phyloP scores from a whole-genome alignment of 2,329 filamentous ascomycete species.

The Botrytis hyacinthi region DNA sequence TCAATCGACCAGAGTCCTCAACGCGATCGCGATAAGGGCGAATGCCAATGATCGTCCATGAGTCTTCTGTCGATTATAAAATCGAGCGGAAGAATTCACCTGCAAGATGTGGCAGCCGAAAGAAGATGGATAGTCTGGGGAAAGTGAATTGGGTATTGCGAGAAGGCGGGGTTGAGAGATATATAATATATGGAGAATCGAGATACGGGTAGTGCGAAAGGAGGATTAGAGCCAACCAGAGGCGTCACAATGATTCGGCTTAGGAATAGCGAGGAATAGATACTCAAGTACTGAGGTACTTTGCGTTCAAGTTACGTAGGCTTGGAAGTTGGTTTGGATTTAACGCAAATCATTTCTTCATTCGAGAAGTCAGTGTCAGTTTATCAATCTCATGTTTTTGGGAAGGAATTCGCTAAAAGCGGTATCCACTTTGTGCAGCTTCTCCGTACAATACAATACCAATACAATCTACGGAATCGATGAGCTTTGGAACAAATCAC shows the following conservation, averaged over 20 bases:
- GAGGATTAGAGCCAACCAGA: constrained; percentile 15
- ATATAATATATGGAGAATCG: constrained; percentile 17
- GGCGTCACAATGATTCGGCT: background rate
- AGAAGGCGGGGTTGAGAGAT: constrained; percentile 29
- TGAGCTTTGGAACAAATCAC: background rate
- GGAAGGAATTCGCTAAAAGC: constrained; percentile 12
- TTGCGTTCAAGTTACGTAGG: constrained; percentile 1
- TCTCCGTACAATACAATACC: background rate
- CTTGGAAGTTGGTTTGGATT: constrained; percentile 16
- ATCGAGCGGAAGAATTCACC: constrained; percentile 28
- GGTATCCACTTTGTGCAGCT: constrained; percentile 11
- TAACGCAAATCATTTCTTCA: constrained; percentile 18
- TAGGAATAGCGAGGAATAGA: background rate
- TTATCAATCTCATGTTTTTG: constrained; percentile 7
- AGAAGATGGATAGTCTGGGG: constrained; percentile 28
- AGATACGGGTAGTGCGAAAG: constrained; percentile 11
- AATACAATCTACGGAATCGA: background rate
- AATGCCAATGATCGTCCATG: constrained; percentile 54
- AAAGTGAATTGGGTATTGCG: background rate
- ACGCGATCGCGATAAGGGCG: constrained; percentile 58
- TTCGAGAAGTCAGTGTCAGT: constrained; percentile 8
- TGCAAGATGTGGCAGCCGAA: constrained; percentile 32
- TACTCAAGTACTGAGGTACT: too few relatives aligned
- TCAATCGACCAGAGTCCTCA: constrained; percentile 56
- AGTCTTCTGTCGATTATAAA: constrained; percentile 38